Conservation (phyloP, 108 stramenopile species). For the Seminavis robusta region DNA sequence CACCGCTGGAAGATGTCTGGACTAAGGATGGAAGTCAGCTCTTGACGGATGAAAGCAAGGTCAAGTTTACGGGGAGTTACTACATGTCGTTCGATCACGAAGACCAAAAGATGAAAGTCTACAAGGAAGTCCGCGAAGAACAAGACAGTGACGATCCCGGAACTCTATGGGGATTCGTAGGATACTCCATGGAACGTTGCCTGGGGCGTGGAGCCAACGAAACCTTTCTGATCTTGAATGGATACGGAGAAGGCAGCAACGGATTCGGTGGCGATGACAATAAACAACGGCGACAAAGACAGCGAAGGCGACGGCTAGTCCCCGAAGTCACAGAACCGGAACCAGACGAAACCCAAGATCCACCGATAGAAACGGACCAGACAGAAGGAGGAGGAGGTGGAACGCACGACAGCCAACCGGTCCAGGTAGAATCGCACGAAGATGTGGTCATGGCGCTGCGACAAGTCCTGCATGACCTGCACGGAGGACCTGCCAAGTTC, state of each 20-base stretch:
- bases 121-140: neutral
- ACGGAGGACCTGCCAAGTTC: constrained; percentile 10
- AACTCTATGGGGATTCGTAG: constrained; percentile 4
- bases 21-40: constrained; percentile 17
- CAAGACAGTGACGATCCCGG: constrained; percentile 3
- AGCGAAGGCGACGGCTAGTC: neutral
- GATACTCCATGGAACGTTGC: constrained; percentile 9
- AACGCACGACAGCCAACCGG: too few relatives aligned
- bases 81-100: constrained; percentile 6
- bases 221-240: constrained; percentile 11
- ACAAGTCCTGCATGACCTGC: constrained; percentile 4
- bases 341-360: too few relatives aligned
- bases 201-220: constrained; percentile 12
- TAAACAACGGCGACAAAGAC: constrained; percentile 4
- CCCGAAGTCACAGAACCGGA: too few relatives aligned
- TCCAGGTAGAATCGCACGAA: neutral
- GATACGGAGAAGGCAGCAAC: constrained; percentile 19
- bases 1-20: constrained; percentile 14
- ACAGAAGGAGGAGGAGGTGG: too few relatives aligned
- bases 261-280: constrained; percentile 32
- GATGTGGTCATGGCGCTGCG: constrained; percentile 2
- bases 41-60: too few relatives aligned
- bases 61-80: neutral
- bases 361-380: too few relatives aligned
- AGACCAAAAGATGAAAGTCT: constrained; percentile 4